These are phyloP conservation scores for Hyphochytrium catenoides DNA, from an alignment of 352 stramenopile genomes.

Conservation along the genomic window DNA sequence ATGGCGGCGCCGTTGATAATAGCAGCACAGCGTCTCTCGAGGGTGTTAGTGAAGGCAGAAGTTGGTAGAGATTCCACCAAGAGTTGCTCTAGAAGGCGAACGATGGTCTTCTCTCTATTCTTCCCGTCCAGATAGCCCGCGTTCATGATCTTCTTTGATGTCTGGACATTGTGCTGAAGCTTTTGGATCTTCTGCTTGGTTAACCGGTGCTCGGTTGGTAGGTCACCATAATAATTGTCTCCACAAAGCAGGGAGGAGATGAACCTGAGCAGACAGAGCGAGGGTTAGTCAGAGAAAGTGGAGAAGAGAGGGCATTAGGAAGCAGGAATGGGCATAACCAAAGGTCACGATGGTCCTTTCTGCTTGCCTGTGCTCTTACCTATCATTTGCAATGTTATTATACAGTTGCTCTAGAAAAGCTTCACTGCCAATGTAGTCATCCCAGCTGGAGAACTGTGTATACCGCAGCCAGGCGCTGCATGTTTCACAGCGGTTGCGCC, in stretches of 20 bases:
- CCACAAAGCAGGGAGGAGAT: conserved; percentile 47
- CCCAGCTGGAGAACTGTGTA: conserved; percentile 29
- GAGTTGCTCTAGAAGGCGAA: conserved; percentile 50
- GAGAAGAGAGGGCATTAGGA: no score
- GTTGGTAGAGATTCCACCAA: conserved; percentile 40
- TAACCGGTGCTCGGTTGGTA: conserved; percentile 58
- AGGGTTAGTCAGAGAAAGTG: no score
- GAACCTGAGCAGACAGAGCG: no score
- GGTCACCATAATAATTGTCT: conserved; percentile 25
- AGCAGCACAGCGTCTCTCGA: conserved; percentile 44
- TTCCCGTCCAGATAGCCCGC: conserved; percentile 37
- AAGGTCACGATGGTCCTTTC: no score
- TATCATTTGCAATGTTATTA: conserved; percentile 38
- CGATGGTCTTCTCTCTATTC: conserved; percentile 37
- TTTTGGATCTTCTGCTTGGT: conserved; percentile 54
- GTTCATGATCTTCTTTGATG: conserved; percentile 54
- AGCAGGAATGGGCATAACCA: no score
- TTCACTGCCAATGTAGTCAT: conserved; percentile 53
- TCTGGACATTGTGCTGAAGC: conserved; percentile 40
- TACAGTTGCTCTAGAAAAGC: conserved; percentile 40
- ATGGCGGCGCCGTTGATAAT: conserved; percentile 49
- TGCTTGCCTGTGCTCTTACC: no score
- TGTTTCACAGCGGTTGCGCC: conserved; percentile 36
- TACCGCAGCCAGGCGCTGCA: conserved; percentile 51
- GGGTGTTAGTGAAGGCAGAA: conserved; percentile 36